phyloP scores from a whole-genome alignment of 2,329 filamentous ascomycete species.

The Cytospora paraplurivora region DNA sequence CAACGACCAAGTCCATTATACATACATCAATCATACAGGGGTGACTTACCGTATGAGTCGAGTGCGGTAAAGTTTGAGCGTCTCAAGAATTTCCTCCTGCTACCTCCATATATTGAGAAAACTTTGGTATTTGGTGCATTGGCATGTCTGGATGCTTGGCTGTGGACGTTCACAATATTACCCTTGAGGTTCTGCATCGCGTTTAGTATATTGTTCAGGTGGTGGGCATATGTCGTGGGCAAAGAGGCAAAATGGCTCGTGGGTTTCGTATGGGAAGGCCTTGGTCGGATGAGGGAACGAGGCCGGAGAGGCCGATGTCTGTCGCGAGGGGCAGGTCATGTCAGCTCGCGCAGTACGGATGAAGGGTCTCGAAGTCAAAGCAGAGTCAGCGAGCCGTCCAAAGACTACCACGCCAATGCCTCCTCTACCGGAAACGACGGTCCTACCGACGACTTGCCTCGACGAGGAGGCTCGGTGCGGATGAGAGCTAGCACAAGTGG shows the following conservation, averaged over 20 bases:
- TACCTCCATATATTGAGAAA: constrained; percentile 81
- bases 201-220: constrained; percentile 71
- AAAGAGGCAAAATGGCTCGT: constrained; percentile 73
- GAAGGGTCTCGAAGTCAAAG: constrained; percentile 45
- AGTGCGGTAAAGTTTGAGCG: constrained; percentile 90
- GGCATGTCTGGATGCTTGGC: constrained; percentile 92
- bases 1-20: constrained; percentile 66
- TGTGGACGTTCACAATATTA: constrained; percentile 94
- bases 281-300: constrained; percentile 75
- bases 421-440: background rate
- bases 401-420: constrained; percentile 11
- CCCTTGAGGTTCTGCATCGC: constrained; percentile 87
- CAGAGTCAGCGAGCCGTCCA: constrained; percentile 30
- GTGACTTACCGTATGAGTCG: constrained; percentile 80
- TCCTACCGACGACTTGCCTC: constrained; percentile 5
- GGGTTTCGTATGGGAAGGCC: constrained; percentile 76
- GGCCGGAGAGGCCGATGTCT: constrained; percentile 50
- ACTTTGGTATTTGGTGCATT: constrained; percentile 85
- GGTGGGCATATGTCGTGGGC: constrained; percentile 73
- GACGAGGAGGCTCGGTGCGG: constrained; percentile 20
- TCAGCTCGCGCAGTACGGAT: constrained; percentile 38
- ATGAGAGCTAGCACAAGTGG: constrained; percentile 14
- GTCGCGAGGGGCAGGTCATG: constrained; percentile 34
- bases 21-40: constrained; percentile 60
- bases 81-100: constrained; percentile 80